phyloP scores from a whole-genome alignment of 768 basidiomycete genomes.

The Podaxis sp. region DNA sequence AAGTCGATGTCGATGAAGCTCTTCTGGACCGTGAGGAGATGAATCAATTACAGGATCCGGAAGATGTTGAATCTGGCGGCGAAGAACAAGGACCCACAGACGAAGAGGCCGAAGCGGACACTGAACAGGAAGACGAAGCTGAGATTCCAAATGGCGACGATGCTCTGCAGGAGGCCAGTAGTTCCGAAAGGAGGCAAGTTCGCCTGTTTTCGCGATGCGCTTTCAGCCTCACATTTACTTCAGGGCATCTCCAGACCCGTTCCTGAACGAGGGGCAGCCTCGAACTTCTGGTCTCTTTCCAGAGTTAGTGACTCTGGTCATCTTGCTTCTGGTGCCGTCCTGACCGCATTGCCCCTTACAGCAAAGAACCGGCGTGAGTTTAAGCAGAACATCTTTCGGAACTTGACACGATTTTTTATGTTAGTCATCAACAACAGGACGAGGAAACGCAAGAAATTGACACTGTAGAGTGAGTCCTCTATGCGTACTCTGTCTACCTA shows the following conservation, averaged over 20 bases:
- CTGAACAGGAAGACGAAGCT: slow-evolving; percentile 15
- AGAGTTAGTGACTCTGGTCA: neutral
- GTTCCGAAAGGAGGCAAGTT: neutral
- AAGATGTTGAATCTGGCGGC: slow-evolving; percentile 33
- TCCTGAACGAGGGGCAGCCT: neutral
- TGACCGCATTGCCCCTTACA: neutral
- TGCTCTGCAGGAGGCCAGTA: neutral
- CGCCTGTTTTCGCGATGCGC: neutral
- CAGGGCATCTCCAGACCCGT: slow-evolving; percentile 3
- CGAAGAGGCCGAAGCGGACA: slow-evolving; percentile 23
- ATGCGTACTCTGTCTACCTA: neutral
- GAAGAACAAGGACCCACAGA: slow-evolving; percentile 22
- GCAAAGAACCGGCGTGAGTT: neutral
- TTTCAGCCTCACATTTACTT: neutral
- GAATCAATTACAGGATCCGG: slow-evolving; percentile 23
- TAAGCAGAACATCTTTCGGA: neutral
- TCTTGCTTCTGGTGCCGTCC: neutral
- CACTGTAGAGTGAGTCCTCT: neutral
- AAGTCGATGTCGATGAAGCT: slow-evolving; percentile 22
- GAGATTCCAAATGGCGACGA: neutral
- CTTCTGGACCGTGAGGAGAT: neutral
- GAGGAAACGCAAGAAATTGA: neutral
- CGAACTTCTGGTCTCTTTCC: neutral
- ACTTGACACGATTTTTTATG: too few relatives aligned
- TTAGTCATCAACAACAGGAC: neutral